Conservation (phyloP, 306 rosid species). For the Quercus glauca region DNA sequence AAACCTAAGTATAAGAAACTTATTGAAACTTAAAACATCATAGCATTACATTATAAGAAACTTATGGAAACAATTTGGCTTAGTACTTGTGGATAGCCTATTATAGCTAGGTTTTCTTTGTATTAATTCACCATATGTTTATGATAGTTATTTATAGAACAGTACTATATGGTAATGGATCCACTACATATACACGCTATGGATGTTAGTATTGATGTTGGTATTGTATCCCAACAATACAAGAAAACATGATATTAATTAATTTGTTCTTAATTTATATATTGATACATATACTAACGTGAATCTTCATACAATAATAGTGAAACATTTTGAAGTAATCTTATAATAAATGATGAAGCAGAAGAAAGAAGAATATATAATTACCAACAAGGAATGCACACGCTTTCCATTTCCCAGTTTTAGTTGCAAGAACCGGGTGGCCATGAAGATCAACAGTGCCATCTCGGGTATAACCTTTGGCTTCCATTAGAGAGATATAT, state of each 20-base stretch:
- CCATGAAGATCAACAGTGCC: conserved; percentile 84
- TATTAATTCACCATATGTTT: no score
- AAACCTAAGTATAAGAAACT: background rate
- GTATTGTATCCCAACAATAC: no score
- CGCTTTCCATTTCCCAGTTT: conserved; percentile 98
- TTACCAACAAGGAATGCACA: conserved; percentile 95
- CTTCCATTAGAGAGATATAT: conserved; percentile 45
- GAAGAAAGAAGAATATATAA: background rate
- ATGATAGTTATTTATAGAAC: no score
- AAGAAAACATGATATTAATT: no score
- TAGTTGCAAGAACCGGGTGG: conserved; percentile 65
- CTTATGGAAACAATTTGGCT: background rate
- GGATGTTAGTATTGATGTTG: no score
- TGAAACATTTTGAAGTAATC: background rate
- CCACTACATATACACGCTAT: no score
- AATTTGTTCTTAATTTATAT: no score
- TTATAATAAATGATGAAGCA: background rate
- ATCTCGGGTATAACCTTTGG: conserved; percentile 64
- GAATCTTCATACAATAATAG: no score
- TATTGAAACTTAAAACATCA: background rate
- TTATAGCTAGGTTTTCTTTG: no score
- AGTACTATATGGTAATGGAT: no score
- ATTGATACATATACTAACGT: no score
- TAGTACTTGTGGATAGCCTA: no score
- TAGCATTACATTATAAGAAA: background rate